Percentiles rank a stretch among this genome's conserved stretches.
Conservation (phyloP, 495 filamentous ascomycete species). For the Aspergillus sparsus region DNA sequence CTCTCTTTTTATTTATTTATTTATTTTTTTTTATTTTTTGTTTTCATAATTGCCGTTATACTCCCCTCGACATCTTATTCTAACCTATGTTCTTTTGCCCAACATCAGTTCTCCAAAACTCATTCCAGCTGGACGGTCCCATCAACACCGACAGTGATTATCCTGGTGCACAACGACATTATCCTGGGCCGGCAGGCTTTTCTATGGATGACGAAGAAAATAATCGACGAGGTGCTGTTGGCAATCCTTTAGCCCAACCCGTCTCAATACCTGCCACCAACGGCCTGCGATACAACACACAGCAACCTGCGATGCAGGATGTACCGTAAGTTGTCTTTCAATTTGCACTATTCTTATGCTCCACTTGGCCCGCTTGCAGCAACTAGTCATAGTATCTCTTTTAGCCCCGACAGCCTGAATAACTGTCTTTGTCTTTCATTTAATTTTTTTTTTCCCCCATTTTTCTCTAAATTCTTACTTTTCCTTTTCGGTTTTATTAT, state of each 20-base stretch:
- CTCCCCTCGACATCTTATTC: conserved; percentile 17
- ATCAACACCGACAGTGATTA: conserved; percentile 47
- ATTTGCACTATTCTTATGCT: conserved; percentile 41
- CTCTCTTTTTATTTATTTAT: conserved; percentile 16
- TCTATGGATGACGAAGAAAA: conserved; percentile 45
- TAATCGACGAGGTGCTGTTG: conserved; percentile 45
- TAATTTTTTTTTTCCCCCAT: neutral
- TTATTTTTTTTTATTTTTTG: conserved; percentile 7
- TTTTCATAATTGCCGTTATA: conserved; percentile 11
- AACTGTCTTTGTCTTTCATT: neutral
- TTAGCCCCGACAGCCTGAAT: conserved; percentile 36
- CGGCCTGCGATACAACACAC: conserved; percentile 50
- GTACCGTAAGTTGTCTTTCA: conserved; percentile 52
- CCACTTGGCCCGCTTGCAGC: conserved; percentile 36
- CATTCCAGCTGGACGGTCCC: conserved; percentile 42
- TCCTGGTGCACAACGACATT: conserved; percentile 35
- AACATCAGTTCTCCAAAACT: conserved; percentile 40
- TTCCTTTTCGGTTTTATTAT: neutral
- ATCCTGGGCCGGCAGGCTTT: conserved; percentile 37
- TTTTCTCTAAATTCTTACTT: conserved; percentile 15
- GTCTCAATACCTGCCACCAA: conserved; percentile 49
- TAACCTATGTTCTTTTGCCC: conserved; percentile 27
- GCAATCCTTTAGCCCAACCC: conserved; percentile 34
- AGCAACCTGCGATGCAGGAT: conserved; percentile 47
- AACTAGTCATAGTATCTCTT: conserved; percentile 42